Conservation (phyloP, 345 rosid genomes). For the Microthlaspi erraticum region DNA sequence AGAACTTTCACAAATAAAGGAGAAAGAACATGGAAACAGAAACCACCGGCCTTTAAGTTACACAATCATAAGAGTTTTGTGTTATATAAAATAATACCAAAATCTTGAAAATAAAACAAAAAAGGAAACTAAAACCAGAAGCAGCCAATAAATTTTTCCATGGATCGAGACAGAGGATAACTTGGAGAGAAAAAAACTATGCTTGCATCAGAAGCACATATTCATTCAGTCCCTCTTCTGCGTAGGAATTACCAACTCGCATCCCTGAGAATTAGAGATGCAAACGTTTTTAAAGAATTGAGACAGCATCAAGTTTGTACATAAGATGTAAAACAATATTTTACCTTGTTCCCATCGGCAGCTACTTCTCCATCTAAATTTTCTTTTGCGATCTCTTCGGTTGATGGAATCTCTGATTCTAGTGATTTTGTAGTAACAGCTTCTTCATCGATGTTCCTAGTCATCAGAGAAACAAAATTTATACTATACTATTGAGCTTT, state of each 20-base stretch:
- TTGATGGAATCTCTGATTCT: slow-evolving; percentile 34
- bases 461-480: slow-evolving; percentile 29
- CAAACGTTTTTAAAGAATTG: background rate
- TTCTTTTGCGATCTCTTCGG: slow-evolving; percentile 52
- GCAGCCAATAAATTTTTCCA: background rate
- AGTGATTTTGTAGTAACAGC: slow-evolving; percentile 34
- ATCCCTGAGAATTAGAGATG: slow-evolving; percentile 59
- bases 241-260: slow-evolving; percentile 85
- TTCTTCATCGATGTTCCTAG: slow-evolving; percentile 32
- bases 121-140: background rate
- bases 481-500: no score
- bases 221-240: slow-evolving; percentile 50
- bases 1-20: no score
- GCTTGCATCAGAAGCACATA: slow-evolving; percentile 68
- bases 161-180: no score
- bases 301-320: slow-evolving; percentile 14
- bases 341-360: slow-evolving; percentile 58
- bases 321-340: slow-evolving; percentile 12
- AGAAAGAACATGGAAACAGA: no score
- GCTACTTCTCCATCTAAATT: slow-evolving; percentile 53
- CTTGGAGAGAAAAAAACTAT: slow-evolving; percentile 9
- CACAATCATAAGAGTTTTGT: no score
- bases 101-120: background rate
- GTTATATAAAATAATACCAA: no score
- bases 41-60: no score